These are phyloP conservation scores for Zalaria sp. DNA, from an alignment of 2,329 filamentous ascomycete genomes.

Conservation along the genomic window DNA sequence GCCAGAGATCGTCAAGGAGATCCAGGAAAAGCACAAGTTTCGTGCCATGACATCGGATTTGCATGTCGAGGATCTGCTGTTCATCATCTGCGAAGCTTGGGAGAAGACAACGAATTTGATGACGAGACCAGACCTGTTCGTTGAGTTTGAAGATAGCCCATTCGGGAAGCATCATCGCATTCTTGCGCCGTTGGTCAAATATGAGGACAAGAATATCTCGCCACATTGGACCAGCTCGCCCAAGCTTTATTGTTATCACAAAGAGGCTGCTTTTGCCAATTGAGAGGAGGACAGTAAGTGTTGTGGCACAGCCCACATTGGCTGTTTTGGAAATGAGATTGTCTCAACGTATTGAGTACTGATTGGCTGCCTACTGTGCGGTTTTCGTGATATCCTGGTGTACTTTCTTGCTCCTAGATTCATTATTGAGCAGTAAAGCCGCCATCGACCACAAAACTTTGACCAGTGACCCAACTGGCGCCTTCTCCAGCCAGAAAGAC, in stretches of 20 bases:
- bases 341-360: too few relatives aligned
- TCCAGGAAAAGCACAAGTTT: slow-evolving; percentile 15
- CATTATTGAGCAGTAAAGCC: too few relatives aligned
- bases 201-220: slow-evolving; percentile 5
- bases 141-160: slow-evolving; percentile 10
- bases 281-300: too few relatives aligned
- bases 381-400: too few relatives aligned
- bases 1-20: slow-evolving; percentile 12
- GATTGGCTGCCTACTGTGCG: too few relatives aligned
- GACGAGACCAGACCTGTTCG: slow-evolving; percentile 6
- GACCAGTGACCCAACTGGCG: too few relatives aligned
- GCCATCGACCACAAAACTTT: too few relatives aligned
- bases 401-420: too few relatives aligned
- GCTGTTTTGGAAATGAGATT: too few relatives aligned
- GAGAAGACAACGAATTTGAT: slow-evolving; percentile 11
- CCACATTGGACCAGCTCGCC: not conserved
- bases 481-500: too few relatives aligned
- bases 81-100: slow-evolving; percentile 16
- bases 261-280: too few relatives aligned
- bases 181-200: slow-evolving; percentile 13
- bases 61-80: slow-evolving; percentile 17
- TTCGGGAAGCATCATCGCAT: slow-evolving; percentile 14
- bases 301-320: too few relatives aligned
- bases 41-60: slow-evolving; percentile 14
- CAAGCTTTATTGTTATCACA: not conserved